Evolutionary conservation across 2,329 filamentous ascomycete genomes (phyloP).

Genomic region (Sphaceloma murrayae): DNA sequence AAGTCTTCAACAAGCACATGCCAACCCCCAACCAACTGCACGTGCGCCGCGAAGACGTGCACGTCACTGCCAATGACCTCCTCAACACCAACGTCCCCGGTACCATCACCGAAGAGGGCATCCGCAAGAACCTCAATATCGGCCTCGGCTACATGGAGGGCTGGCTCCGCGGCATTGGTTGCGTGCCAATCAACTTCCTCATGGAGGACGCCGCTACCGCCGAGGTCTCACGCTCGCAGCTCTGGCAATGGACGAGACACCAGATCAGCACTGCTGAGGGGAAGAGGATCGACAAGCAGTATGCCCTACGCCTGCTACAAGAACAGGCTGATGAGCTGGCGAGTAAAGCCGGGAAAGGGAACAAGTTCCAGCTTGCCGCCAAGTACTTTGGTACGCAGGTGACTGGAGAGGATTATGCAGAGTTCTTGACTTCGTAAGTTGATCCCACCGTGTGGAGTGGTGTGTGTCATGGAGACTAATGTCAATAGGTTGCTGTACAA

Average conservation of each 20-base stretch:
- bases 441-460: slow-evolving; percentile 20
- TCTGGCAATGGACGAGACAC: slow-evolving; percentile 90
- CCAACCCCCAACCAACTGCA: slow-evolving; percentile 96
- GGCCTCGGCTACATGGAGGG: slow-evolving; percentile 98
- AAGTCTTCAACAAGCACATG: slow-evolving; percentile 98
- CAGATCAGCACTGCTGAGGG: slow-evolving; percentile 70
- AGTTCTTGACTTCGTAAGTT: slow-evolving; percentile 79
- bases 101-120: slow-evolving; percentile 82
- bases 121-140: slow-evolving; percentile 95
- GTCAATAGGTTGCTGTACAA: slow-evolving; percentile 66
- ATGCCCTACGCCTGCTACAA: slow-evolving; percentile 74
- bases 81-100: slow-evolving; percentile 98
- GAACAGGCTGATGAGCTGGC: slow-evolving; percentile 73
- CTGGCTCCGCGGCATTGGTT: slow-evolving; percentile 89
- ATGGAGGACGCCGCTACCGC: slow-evolving; percentile 99
- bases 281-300: slow-evolving; percentile 86
- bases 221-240: slow-evolving; percentile 85
- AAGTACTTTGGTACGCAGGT: slow-evolving; percentile 91
- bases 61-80: slow-evolving; percentile 77
- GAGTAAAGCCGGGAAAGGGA: slow-evolving; percentile 67
- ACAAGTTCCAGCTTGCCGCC: slow-evolving; percentile 83
- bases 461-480: slow-evolving; percentile 22
- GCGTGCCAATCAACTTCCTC: slow-evolving; percentile 93
- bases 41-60: slow-evolving; percentile 78
- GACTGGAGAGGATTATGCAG: slow-evolving; percentile 93